A percentile compares a stretch with the other conserved stretches of the same genome.
Evolutionary conservation across 768 basidiomycete genomes (phyloP).

Genomic region (Tricholoma bakamatsutake): DNA sequence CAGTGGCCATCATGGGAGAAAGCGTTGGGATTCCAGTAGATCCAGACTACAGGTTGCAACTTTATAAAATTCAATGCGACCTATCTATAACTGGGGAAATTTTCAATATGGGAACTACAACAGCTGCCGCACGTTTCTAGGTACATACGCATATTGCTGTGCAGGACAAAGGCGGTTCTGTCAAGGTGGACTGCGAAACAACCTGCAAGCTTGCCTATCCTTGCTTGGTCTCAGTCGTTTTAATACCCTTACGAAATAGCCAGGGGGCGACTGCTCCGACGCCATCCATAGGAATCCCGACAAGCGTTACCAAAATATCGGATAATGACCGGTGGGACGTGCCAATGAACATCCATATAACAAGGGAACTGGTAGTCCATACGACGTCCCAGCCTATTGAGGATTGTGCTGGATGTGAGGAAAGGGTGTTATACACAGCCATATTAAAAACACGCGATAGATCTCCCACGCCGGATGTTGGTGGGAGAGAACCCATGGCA

Average conservation of each 20-base stretch:
- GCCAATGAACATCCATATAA: slow-evolving; percentile 27
- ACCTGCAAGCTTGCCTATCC: neutral
- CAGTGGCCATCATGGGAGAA: too few relatives aligned
- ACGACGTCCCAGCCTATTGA: slow-evolving; percentile 63
- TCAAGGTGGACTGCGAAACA: too few relatives aligned
- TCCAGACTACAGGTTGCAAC: too few relatives aligned
- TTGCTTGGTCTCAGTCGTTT: neutral
- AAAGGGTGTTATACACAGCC: slow-evolving; percentile 31
- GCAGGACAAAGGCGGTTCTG: too few relatives aligned
- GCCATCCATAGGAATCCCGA: slow-evolving; percentile 2
- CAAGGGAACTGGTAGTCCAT: slow-evolving; percentile 44
- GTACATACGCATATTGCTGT: too few relatives aligned
- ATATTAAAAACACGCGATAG: slow-evolving; percentile 13
- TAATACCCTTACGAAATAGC: neutral
- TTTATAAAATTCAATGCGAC: too few relatives aligned
- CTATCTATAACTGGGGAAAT: too few relatives aligned
- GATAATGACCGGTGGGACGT: neutral
- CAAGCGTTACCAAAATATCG: neutral
- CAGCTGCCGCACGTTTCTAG: too few relatives aligned
- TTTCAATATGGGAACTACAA: too few relatives aligned
- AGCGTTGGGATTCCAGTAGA: too few relatives aligned
- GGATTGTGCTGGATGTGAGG: slow-evolving; percentile 54
- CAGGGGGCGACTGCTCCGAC: slow-evolving; percentile 8
- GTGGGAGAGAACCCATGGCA: slow-evolving; percentile 1
- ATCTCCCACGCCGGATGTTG: slow-evolving; percentile 4